Base-by-base conservation (phyloP, 2,329 filamentous ascomycete species). In the Trichoderma aggressivum region DNA sequence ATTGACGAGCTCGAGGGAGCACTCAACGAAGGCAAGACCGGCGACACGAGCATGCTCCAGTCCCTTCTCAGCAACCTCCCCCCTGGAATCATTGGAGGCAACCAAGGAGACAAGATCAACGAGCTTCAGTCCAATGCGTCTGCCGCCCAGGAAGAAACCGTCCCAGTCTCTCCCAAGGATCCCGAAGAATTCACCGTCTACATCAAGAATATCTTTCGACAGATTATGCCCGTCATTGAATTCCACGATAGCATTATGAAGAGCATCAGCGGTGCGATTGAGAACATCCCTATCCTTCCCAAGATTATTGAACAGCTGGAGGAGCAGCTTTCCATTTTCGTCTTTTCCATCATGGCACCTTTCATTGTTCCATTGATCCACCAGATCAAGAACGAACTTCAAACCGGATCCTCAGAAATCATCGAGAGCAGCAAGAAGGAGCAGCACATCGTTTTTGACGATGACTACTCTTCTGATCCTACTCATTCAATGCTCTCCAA, bases 401-500 rank as follows among this genome's bases (percentile, higher is more conserved):
- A 91, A 75, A 94, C 92, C 4, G 94, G 94, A 36, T 96, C 94
- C 3, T 90, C 89, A 2, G 93, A 97, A 80, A 92, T 98, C 77
- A 97, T 98, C 74, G 86, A 93, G 76, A 94, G 91, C 83, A 95
- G 92, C 79, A 87, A 91, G 80, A 88, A 91, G 66, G 91, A 97
- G 84, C 94, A 97, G 82, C 89, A 92, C 77, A 87, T 97, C 75
- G 94, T 98, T 63, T 98, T 97, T 81, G 82, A 92, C 58, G 90
- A 98, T 74, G 91, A 97, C 77, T 73, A 87, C 65, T 92, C 84
- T 73, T 90, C 89, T 24, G 91, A 98, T 77, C 95, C 94, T 0
- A 98, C 94, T 1, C 94, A 98, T 83, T 97, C 93, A 24, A 97
- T 97, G 94, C 85, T 98, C 66, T 94, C 94, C 72, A 98, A 98